A percentile compares a stretch with the other conserved stretches of the same genome.
These are phyloP conservation scores for Tuber magnatum DNA, from an alignment of 495 filamentous ascomycete species.

Conservation along the genomic window DNA sequence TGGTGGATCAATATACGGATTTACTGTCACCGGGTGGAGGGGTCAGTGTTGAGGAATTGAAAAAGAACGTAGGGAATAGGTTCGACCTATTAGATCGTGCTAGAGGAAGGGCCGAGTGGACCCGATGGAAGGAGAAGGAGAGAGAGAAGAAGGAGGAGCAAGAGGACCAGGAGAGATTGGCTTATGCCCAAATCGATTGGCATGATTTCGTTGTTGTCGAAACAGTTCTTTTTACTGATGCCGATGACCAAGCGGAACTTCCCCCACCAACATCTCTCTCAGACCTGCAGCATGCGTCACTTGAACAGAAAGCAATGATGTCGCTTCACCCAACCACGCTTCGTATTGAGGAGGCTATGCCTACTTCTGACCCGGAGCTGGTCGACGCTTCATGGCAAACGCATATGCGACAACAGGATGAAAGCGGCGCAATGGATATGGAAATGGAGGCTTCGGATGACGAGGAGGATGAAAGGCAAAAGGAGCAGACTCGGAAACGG, in stretches of 20 bases:
- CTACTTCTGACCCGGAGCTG: slow-evolving; percentile 49
- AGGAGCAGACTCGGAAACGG: slow-evolving; percentile 63
- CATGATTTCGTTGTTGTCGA: slow-evolving; percentile 95
- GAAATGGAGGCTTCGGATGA: slow-evolving; percentile 43
- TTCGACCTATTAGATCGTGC: slow-evolving; percentile 74
- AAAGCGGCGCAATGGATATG: slow-evolving; percentile 36
- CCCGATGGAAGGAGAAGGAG: slow-evolving; percentile 74
- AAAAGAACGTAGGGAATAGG: slow-evolving; percentile 69
- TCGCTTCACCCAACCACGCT: slow-evolving; percentile 66
- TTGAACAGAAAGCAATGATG: slow-evolving; percentile 88
- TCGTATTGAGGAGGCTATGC: slow-evolving; percentile 94
- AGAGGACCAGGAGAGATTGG: slow-evolving; percentile 71
- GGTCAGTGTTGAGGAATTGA: slow-evolving; percentile 63
- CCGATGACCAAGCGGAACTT: slow-evolving; percentile 76
- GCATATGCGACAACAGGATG: slow-evolving; percentile 41
- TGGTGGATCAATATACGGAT: slow-evolving; percentile 91
- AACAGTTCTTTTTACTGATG: slow-evolving; percentile 87
- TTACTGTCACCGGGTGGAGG: slow-evolving; percentile 64
- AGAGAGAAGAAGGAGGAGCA: slow-evolving; percentile 85
- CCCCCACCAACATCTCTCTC: slow-evolving; percentile 81
- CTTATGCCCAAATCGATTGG: slow-evolving; percentile 93
- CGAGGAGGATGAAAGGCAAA: slow-evolving; percentile 61
- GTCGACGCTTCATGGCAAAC: slow-evolving; percentile 43
- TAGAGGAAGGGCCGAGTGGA: slow-evolving; percentile 76
- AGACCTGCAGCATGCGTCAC: slow-evolving; percentile 84